Base-by-base conservation (phyloP, 164 flowering plant species). In the Chimonanthus salicifolius region DNA sequence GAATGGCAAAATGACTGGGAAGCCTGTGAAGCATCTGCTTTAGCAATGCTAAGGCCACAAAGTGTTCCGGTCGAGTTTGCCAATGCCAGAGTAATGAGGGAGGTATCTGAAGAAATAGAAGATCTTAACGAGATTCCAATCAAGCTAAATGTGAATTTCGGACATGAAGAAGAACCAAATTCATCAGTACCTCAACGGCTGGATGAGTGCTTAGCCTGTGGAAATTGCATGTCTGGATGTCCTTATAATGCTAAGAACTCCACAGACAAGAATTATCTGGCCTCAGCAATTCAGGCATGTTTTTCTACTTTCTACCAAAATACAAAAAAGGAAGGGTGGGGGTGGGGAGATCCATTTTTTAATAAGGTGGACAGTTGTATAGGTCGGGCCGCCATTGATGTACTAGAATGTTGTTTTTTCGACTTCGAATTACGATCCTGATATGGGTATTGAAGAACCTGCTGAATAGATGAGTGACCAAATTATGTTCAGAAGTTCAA, bases 221-320 rank as follows among this genome's bases (percentile, higher is more conserved):
- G 89, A 71, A 88, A 88, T 78, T 87, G 88, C 70, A 77, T 88
- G 60, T 48, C 92, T 21, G 92, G 92, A 20, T 88, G 92, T 74
- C 89, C 92, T 74, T 87, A 87, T 49, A 80, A 85, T 76, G 92
- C 89, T 48, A 88, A 88, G 74, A 80, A 76, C 48, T 88, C 89
- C 10, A 83, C 85, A 4, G 92, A 88, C 78, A 88, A 84, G 74
- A 88, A 79, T 64, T 86, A 88, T 74, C 48, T 88, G 73, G 78
- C 74, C 47, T 79, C 83, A 13, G 89, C 92, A 54, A 67, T 85
- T 11, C 80, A 87, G 88, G 91, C 13, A 3, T n/a, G 64, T 72
- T 47, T 66, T 8, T 47, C 13, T 69, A 47, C 63, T 18, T 10
- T 54, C 60, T 9, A 54, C 15, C 60, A 54, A 54, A 51, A 54